Conservation (phyloP, 768 basidiomycete genomes). For the Lactifluus volemus region DNA sequence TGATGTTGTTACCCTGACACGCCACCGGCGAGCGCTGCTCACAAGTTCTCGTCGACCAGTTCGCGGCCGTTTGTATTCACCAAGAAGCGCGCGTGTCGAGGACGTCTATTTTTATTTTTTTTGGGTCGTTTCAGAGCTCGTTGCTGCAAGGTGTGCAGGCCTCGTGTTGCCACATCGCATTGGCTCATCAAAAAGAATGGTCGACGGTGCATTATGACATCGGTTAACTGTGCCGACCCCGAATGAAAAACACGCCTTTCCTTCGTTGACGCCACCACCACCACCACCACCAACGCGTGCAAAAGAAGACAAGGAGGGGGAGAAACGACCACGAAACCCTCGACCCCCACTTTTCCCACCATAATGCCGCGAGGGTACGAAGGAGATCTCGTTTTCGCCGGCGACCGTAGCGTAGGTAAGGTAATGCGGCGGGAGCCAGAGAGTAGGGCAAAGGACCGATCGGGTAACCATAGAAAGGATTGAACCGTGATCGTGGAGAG, state of each 20-base stretch:
- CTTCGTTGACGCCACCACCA: constrained; percentile 16
- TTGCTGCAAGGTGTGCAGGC: not conserved
- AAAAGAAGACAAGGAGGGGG: constrained; percentile 31
- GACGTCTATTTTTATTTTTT: not conserved
- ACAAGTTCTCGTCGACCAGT: not conserved
- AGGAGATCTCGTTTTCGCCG: constrained; percentile 61
- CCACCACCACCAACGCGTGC: constrained; percentile 7
- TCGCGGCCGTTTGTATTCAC: not conserved
- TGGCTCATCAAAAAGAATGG: constrained; percentile 8
- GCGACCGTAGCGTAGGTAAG: constrained; percentile 49
- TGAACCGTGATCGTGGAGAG: constrained; percentile 50
- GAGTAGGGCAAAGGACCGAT: constrained; percentile 25
- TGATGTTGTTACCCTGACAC: not conserved
- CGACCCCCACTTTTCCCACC: constrained; percentile 54
- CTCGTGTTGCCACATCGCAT: constrained; percentile 7
- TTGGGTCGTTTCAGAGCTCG: not conserved
- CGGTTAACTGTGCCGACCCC: constrained; percentile 4
- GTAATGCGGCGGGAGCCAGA: constrained; percentile 29
- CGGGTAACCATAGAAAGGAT: constrained; percentile 75
- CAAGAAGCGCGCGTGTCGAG: not conserved
- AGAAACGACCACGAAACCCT: constrained; percentile 10
- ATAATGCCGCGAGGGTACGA: constrained; percentile 50
- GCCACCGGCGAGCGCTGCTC: constrained; percentile 2
- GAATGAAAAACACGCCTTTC: constrained; percentile 14
- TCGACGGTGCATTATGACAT: constrained; percentile 8